Evolutionary conservation across 2,329 filamentous ascomycete species (phyloP), one percentile per base, ranked within the genome.

Genomic region (Alternaria novae-zelandiae): DNA sequence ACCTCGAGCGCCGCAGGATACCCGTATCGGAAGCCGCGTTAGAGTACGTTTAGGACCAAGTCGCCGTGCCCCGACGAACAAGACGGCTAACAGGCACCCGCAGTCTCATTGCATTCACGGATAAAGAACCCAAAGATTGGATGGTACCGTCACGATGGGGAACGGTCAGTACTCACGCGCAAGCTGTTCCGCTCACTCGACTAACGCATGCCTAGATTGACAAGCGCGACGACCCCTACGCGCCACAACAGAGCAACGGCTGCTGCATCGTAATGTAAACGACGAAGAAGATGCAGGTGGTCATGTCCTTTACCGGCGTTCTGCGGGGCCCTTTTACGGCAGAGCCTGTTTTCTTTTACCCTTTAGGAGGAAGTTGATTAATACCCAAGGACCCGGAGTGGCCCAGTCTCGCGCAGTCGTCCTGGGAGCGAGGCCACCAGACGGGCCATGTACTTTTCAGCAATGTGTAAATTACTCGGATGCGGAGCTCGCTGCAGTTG

Each of bases 91-190:
- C 73, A 30, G 45, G 30, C 45, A 46, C 56, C 28, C 45, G 69
- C 78, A 99, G 96, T 82, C 92, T 98, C 81, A 98, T 98, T 81
- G 92, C 93, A 74, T 98, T 98, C 85, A 98, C 95, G 83, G 97
- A 97, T 83, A 94, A 93, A 72, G 84, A 86, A 82, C 97, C 96
- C 74, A 92, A 95, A 82, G 96, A 99, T 82, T 98, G 97, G 85
- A 98, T 99, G 96, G 94, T 98, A 61, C 94, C 94, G 55, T 97
- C 94, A 57, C 92, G 96, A 81, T 99, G 96, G 96, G 95, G 95
- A 72, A 88, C 90, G 65, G 88, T 90, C 84, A 71, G 84, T 79
- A 43, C 12, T 17, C 28, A n/a, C 59, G 26, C 55, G 5, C 17
- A 15, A 10, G 41, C 20, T 20, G 32, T 12, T 26, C 15, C 4